A percentile compares a stretch with the other conserved stretches of the same genome.
Evolutionary conservation across 2,329 filamentous ascomycete genomes (phyloP).

Genomic region (Alternaria panax): DNA sequence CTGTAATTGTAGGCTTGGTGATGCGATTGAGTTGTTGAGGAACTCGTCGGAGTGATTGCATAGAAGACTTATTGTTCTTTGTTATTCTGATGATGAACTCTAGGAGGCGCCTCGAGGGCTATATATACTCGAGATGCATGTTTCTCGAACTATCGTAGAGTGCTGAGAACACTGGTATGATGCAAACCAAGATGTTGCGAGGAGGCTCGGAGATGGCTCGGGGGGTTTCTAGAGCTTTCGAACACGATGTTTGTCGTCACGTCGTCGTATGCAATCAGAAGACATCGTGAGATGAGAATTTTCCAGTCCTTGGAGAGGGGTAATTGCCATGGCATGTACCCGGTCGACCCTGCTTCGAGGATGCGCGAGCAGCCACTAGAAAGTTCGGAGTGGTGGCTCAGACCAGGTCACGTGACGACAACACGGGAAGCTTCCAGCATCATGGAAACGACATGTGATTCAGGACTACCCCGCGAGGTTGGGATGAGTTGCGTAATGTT

Average conservation of each 20-base stretch:
- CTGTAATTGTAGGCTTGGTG: conserved; percentile 32
- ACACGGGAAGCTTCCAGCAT: background rate
- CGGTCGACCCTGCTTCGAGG: background rate
- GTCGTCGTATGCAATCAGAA: conserved; percentile 5
- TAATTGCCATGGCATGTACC: conserved; percentile 1
- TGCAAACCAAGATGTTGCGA: conserved; percentile 18
- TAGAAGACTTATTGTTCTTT: conserved; percentile 39
- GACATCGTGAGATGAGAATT: conserved; percentile 3
- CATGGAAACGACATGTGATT: background rate
- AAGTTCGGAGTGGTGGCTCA: conserved; percentile 9
- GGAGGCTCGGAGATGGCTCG: conserved; percentile 34
- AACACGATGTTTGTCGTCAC: conserved; percentile 21
- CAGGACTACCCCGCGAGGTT: background rate
- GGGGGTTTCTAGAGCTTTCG: conserved; percentile 33
- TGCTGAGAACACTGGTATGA: conserved; percentile 12
- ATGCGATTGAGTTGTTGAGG: conserved; percentile 43
- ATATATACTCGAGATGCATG: conserved; percentile 39
- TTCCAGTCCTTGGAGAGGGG: conserved; percentile 3
- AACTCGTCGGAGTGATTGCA: conserved; percentile 47
- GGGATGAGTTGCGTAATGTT: background rate
- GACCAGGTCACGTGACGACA: conserved; percentile 22
- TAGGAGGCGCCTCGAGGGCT: conserved; percentile 9
- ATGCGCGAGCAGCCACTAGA: conserved; percentile 10
- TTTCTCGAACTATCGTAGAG: conserved; percentile 40
- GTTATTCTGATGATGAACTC: conserved; percentile 37